Evolutionary conservation across 345 rosid species (phyloP).

Genomic region (rapeseed (Brassica napus)): DNA sequence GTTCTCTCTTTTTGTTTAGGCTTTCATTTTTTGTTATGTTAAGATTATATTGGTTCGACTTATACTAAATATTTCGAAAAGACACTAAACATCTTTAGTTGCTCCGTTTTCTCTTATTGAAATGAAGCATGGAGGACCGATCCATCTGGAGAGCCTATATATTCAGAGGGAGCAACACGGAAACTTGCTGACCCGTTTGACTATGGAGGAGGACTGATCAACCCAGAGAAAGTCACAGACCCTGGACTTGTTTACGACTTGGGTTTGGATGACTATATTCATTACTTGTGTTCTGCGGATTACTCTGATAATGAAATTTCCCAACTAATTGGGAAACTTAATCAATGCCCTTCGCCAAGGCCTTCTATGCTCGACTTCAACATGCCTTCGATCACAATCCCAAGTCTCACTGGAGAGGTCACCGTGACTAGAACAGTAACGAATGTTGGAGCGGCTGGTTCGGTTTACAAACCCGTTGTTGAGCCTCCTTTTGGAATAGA

Average conservation of each 20-base stretch:
- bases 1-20: not conserved
- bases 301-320: slow-evolving; percentile 52
- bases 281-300: slow-evolving; percentile 57
- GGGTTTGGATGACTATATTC: slow-evolving; percentile 48
- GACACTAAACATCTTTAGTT: not conserved
- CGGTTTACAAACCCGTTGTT: slow-evolving; percentile 20
- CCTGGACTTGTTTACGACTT: slow-evolving; percentile 73
- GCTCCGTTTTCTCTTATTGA: not conserved
- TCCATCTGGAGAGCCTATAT: slow-evolving; percentile 53
- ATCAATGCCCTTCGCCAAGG: slow-evolving; percentile 29
- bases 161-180: slow-evolving; percentile 52
- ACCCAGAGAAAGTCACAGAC: slow-evolving; percentile 52
- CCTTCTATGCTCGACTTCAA: slow-evolving; percentile 44
- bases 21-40: not conserved
- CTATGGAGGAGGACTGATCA: slow-evolving; percentile 61
- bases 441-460: slow-evolving; percentile 36
- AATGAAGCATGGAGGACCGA: slow-evolving; percentile 44
- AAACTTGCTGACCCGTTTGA: slow-evolving; percentile 67
- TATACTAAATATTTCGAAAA: not conserved
- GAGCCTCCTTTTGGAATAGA: slow-evolving; percentile 42
- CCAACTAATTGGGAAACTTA: slow-evolving; percentile 29
- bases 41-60: not conserved
- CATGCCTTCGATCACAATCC: slow-evolving; percentile 57
- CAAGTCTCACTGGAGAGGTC: slow-evolving; percentile 42
- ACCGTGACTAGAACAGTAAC: slow-evolving; percentile 30